phyloP scores from a whole-genome alignment of 768 basidiomycete genomes.

The Phylloporus sp. region DNA sequence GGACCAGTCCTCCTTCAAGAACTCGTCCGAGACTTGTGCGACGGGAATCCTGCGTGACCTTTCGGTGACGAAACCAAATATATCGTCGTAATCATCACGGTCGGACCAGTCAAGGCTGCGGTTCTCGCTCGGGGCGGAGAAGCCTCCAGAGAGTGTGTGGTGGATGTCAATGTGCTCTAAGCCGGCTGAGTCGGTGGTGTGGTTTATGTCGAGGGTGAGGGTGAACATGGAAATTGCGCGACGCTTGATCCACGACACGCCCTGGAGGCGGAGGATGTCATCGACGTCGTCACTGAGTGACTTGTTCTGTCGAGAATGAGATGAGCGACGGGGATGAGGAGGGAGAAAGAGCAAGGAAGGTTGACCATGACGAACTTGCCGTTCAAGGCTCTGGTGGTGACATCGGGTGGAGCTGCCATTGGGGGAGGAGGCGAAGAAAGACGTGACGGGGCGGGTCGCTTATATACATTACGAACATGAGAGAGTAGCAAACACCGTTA shows the following conservation, averaged over 20 bases:
- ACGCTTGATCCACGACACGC: slow-evolving; percentile 68
- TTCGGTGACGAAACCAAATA: slow-evolving; percentile 58
- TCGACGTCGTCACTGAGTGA: slow-evolving; percentile 56
- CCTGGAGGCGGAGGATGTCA: slow-evolving; percentile 62
- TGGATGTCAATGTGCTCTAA: slow-evolving; percentile 65
- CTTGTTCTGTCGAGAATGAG: slow-evolving; percentile 51
- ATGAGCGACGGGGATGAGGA: slow-evolving; percentile 1
- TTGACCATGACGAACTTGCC: slow-evolving; percentile 62
- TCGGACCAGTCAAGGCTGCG: slow-evolving; percentile 55
- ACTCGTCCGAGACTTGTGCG: slow-evolving; percentile 42
- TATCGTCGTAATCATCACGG: slow-evolving; percentile 46
- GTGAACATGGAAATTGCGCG: slow-evolving; percentile 53
- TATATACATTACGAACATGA: slow-evolving; percentile 5
- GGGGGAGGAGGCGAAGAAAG: background rate
- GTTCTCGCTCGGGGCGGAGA: slow-evolving; percentile 52
- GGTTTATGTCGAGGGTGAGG: slow-evolving; percentile 57
- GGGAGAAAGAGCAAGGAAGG: background rate
- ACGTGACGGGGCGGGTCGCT: background rate
- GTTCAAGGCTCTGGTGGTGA: slow-evolving; percentile 55
- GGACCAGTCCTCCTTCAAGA: slow-evolving; percentile 40
- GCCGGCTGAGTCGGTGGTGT: slow-evolving; percentile 54
- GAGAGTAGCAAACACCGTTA: slow-evolving; percentile 49
- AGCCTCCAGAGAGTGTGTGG: slow-evolving; percentile 59
- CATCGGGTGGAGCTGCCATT: slow-evolving; percentile 65
- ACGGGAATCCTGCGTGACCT: slow-evolving; percentile 48